A percentile compares a stretch with the other conserved stretches of the same genome.
phyloP scores from a whole-genome alignment of 2,329 filamentous ascomycete species.

The Fragosphaeria purpurea region DNA sequence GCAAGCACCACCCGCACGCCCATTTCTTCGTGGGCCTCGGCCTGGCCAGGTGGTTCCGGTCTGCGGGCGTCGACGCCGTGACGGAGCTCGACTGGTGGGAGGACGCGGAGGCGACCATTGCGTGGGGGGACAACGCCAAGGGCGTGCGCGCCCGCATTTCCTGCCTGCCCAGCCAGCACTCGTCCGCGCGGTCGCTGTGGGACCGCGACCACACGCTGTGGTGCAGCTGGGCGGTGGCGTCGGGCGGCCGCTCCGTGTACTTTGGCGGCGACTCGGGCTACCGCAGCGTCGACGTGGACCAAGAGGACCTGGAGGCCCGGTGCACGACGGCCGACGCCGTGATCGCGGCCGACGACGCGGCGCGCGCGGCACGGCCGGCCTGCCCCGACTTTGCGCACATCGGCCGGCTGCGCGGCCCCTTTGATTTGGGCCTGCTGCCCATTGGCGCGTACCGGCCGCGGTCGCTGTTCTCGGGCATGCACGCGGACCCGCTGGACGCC shows the following conservation, averaged over 20 bases:
- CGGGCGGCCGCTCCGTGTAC: conserved; percentile 68
- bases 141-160: conserved; percentile 60
- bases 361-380: conserved; percentile 57
- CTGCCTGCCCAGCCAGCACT: conserved; percentile 79
- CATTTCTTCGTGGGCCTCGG: conserved; percentile 86
- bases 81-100: conserved; percentile 97
- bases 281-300: conserved; percentile 46
- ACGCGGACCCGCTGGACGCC: conserved; percentile 76
- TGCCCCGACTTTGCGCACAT: conserved; percentile 84
- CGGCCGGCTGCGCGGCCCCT: conserved; percentile 68
- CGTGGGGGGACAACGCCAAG: conserved; percentile 10
- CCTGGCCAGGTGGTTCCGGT: conserved; percentile 71
- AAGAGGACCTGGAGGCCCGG: conserved; percentile 35
- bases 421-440: conserved; percentile 84
- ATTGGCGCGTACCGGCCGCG: conserved; percentile 82
- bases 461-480: conserved; percentile 65
- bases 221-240: conserved; percentile 74
- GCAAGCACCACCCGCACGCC: conserved; percentile 60
- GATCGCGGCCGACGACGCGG: conserved; percentile 59
- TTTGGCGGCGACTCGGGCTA: conserved; percentile 92
- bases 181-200: conserved; percentile 55
- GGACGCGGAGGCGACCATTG: conserved; percentile 59
- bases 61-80: conserved; percentile 60
- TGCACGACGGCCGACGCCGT: conserved; percentile 27
- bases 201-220: conserved; percentile 73